phyloP scores from a whole-genome alignment of 768 basidiomycete genomes.

The Lanmaoa pseudosensibilis region DNA sequence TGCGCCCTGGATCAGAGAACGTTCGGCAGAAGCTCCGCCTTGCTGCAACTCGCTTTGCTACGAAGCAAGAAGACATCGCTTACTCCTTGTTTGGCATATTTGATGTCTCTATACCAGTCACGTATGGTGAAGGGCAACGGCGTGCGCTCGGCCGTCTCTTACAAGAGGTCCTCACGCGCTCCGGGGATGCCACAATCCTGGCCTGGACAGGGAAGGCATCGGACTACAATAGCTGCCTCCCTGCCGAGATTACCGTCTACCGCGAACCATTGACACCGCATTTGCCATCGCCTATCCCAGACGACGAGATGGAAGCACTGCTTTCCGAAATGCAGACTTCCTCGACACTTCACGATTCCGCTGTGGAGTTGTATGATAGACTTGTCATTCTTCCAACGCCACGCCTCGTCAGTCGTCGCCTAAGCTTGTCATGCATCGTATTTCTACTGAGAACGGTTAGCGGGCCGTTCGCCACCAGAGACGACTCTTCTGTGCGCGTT shows the following conservation, averaged over 20 bases:
- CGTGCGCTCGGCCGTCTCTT: constrained; percentile 27
- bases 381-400: constrained; percentile 12
- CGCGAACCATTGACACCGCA: constrained; percentile 2
- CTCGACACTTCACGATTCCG: constrained; percentile 2
- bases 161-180: constrained; percentile 14
- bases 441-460: constrained; percentile 13
- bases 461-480: background rate
- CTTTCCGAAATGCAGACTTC: constrained; percentile 3
- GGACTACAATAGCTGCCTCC: constrained; percentile 25
- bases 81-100: constrained; percentile 31
- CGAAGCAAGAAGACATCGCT: constrained; percentile 24
- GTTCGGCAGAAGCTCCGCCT: constrained; percentile 20
- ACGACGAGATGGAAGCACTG: constrained; percentile 9
- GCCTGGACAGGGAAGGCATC: constrained; percentile 22
- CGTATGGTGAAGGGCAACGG: constrained; percentile 26
- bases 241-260: constrained; percentile 21
- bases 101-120: constrained; percentile 16
- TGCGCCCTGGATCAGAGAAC: constrained; percentile 15
- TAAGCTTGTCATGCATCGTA: constrained; percentile 15
- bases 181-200: constrained; percentile 15
- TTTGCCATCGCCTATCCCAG: constrained; percentile 6
- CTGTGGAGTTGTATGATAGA: constrained; percentile 10
- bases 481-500: background rate
- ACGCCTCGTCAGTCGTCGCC: constrained; percentile 16
- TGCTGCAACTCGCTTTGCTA: constrained; percentile 24